phyloP scores from a whole-genome alignment of 805 yeast species.

The Tetrapisispora phaffii region DNA sequence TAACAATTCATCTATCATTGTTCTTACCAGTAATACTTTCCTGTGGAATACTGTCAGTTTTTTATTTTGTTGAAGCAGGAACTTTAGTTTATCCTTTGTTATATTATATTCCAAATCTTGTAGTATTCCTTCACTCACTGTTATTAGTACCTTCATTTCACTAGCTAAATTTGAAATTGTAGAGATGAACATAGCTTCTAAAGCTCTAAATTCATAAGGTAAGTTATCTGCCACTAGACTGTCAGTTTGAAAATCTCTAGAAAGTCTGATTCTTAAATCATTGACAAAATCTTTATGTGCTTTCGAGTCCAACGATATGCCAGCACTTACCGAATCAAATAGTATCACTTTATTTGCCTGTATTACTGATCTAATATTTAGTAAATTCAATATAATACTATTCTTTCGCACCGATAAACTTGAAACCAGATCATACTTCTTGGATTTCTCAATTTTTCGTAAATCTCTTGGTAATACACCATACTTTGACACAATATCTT shows the following conservation, averaged over 20 bases:
- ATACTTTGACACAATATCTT: constrained; percentile 61
- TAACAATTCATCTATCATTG: constrained; percentile 72
- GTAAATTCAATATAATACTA: constrained; percentile 63
- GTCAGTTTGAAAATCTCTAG: constrained; percentile 14
- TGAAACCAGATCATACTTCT: constrained; percentile 57
- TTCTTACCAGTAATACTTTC: constrained; percentile 72
- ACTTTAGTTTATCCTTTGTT: constrained; percentile 68
- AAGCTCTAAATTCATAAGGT: constrained; percentile 84
- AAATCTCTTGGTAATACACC: constrained; percentile 82
- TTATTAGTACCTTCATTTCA: constrained; percentile 78
- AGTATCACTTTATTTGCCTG: constrained; percentile 64
- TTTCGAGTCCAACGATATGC: constrained; percentile 20
- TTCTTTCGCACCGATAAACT: constrained; percentile 66
- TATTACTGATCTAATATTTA: constrained; percentile 73
- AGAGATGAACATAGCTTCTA: constrained; percentile 77
- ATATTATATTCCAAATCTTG: constrained; percentile 73
- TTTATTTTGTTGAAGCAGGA: constrained; percentile 74
- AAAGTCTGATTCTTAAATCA: constrained; percentile 17
- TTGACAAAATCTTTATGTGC: constrained; percentile 21
- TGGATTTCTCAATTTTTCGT: constrained; percentile 72
- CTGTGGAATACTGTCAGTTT: constrained; percentile 75
- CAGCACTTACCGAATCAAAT: constrained; percentile 43
- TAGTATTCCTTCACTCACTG: constrained; percentile 63
- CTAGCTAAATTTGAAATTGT: constrained; percentile 70
- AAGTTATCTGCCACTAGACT: constrained; percentile 29